Evolutionary conservation across 129 eudicot genomes (phyloP).

Genomic region (Arctium minus): DNA sequence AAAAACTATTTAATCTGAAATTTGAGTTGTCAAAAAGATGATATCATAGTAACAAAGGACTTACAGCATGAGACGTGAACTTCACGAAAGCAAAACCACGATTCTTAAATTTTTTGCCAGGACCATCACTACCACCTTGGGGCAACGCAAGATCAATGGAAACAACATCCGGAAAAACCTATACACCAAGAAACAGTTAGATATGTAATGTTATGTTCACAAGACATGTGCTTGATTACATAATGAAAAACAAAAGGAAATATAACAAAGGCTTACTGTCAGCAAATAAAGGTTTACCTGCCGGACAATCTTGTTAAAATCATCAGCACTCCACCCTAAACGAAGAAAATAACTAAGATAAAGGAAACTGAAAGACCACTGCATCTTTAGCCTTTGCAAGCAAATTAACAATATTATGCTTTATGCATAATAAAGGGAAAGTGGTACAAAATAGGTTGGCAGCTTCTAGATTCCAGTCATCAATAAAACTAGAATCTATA

Average conservation of each 20-base stretch:
- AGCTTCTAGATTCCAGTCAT: neutral
- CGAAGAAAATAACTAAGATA: slow-evolving; percentile 12
- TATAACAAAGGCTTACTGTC: neutral
- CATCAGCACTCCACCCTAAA: slow-evolving; percentile 79
- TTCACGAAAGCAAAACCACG: slow-evolving; percentile 89
- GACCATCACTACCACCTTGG: slow-evolving; percentile 34
- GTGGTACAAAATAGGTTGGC: neutral
- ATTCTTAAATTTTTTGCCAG: slow-evolving; percentile 57
- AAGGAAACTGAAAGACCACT: slow-evolving; percentile 5
- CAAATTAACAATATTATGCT: slow-evolving; percentile 5
- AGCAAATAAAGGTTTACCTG: slow-evolving; percentile 46
- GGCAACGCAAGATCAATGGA: slow-evolving; percentile 66
- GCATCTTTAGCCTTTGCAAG: slow-evolving; percentile 1
- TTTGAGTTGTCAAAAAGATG: slow-evolving; percentile 4
- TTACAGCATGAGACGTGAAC: slow-evolving; percentile 87
- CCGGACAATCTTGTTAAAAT: slow-evolving; percentile 54
- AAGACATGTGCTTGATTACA: neutral
- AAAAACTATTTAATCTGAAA: neutral
- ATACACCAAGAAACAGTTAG: slow-evolving; percentile 5
- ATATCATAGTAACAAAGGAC: slow-evolving; percentile 22
- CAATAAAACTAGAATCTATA: neutral
- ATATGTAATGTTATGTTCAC: neutral
- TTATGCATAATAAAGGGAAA: neutral
- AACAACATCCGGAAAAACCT: slow-evolving; percentile 84
- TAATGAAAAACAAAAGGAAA: neutral